Evolutionary conservation across 805 yeast genomes (phyloP), one percentile per base, ranked within the genome.

Genomic region (Wickerhamiella bombiphila): DNA sequence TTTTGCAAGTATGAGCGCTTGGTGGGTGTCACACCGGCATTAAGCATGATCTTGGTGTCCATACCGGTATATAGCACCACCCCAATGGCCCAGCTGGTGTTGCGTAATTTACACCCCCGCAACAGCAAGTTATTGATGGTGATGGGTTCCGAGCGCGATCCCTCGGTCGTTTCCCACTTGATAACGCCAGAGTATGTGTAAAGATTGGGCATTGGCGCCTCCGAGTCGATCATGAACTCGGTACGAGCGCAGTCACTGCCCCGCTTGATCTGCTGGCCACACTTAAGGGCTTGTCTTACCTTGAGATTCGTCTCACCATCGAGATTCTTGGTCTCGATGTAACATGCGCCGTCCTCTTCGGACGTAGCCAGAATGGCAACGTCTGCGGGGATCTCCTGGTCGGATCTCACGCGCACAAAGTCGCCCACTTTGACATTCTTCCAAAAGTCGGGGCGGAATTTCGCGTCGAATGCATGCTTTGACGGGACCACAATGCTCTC

Each of bases 381-480:
- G 57, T 80, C 93, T 21, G 86, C 93, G 1, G 93, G 93, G 30
- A 80, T 69, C 53, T 76, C 80, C 45, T 79, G 86, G 55, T 80
- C 75, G 46, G 74, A 72, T 40, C 74, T 64, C 16, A 80, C 65
- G 38, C 83, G 66, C 22, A 80, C 63, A 43, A 78, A 60, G 52
- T 81, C 93, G 31, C 93, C 93, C 16, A 80, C 91, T 36, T 67
- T 67, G 22, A 80, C 76, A 45, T 71, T 74, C 54, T 80, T 80
- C 93, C 93, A 80, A 43, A 63, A 65, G 38, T 68, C 70, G 17
- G 69, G 71, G 44, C 62, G 64, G 53, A 72, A 72, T 29, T 59
- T 51, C n/a, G 64, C 63, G 3, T 49, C 47, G 24, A 56, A 58
- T 5, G 58, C 42, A 2, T 60, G 54, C 3, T 49, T 47, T 22